Evolutionary conservation across 345 rosid genomes (phyloP), one percentile per base, ranked within the genome.

Genomic region (Aegle marmelos): DNA sequence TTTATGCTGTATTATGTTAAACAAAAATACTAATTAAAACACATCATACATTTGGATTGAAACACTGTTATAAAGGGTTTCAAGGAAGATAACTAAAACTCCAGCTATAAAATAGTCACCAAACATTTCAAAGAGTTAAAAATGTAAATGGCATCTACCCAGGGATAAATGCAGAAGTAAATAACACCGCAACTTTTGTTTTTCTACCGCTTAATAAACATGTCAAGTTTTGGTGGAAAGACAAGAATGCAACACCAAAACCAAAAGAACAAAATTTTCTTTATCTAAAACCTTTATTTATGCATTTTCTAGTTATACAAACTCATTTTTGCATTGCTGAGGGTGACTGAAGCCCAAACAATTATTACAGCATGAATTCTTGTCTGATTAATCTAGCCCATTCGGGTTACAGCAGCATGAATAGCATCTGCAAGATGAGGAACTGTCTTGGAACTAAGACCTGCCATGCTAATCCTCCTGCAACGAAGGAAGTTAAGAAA

Each of bases 401-500:
- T 5, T n/a, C 73, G 76, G 65, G 91, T 82, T 62, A 90, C 89
- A 28, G 97, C 91, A 71, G 91, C 92, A 85, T 92, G 92, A 16
- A 92, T 88, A 27, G 97, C 94, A 65, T 88, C 93, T 0, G 89
- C 88, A 25, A 92, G 91, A 78, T 88, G 88, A 68, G 93, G 91
- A 57, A 90, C 86, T 3, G 92, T 92, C 80, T 73, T 89, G 5
- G 89, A 64, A 70, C 94, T 90, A 53, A 92, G 87, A 48, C 94
- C 94, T 19, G 97, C 92, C 90, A 92, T 86, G 87, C 93, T 92
- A 72, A 92, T 92, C 79, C 97, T 89, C 93, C 97, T 92, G 91
- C 85, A 84, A 82, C 78, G 48, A 48, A 22, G 41, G 64, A 68
- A 45, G 45, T 22, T 22, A 10, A 72, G 22, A 28, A 16, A 62